Percentiles rank a stretch among this genome's conserved stretches.
Conservation (phyloP, 1,284 basidiomycete species). For the Trametes hirsuta region DNA sequence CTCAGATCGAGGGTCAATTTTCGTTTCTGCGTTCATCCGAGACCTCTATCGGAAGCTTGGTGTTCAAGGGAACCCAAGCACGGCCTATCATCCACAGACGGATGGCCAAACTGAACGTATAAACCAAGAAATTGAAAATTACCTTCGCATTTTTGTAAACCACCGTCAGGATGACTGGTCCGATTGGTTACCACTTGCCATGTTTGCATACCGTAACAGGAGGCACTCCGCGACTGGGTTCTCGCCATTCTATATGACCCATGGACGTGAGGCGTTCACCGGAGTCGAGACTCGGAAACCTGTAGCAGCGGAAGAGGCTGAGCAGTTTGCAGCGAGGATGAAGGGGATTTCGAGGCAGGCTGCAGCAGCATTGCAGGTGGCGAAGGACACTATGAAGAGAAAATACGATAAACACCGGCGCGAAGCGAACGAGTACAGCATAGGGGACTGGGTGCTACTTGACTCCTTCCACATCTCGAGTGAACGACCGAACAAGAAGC, state of each 20-base stretch:
- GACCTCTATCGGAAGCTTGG: slow-evolving; percentile 11
- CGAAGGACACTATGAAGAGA: slow-evolving; percentile 12
- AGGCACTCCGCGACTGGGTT: slow-evolving; percentile 29
- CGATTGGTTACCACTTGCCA: slow-evolving; percentile 29
- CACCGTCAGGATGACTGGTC: slow-evolving; percentile 40
- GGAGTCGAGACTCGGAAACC: background rate
- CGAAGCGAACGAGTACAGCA: slow-evolving; percentile 13
- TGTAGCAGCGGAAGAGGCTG: background rate
- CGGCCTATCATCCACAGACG: slow-evolving; percentile 36
- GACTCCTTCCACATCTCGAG: slow-evolving; percentile 34
- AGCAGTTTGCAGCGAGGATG: slow-evolving; percentile 7
- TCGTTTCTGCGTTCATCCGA: slow-evolving; percentile 25
- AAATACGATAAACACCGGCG: slow-evolving; percentile 1
- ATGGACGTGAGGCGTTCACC: slow-evolving; percentile 8
- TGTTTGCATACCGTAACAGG: slow-evolving; percentile 31
- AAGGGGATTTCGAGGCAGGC: slow-evolving; percentile 6
- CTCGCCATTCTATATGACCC: slow-evolving; percentile 34
- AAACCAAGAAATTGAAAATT: slow-evolving; percentile 36
- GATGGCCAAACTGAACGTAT: slow-evolving; percentile 38
- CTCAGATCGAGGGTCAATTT: slow-evolving; percentile 42
- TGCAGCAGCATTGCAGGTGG: background rate
- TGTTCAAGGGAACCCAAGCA: slow-evolving; percentile 19
- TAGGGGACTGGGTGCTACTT: slow-evolving; percentile 37
- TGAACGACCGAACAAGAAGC: slow-evolving; percentile 36
- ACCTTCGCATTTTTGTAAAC: slow-evolving; percentile 26